Evolutionary conservation across 2,329 filamentous ascomycete genomes (phyloP).

Genomic region (Tolypocladium cylindrosporum): DNA sequence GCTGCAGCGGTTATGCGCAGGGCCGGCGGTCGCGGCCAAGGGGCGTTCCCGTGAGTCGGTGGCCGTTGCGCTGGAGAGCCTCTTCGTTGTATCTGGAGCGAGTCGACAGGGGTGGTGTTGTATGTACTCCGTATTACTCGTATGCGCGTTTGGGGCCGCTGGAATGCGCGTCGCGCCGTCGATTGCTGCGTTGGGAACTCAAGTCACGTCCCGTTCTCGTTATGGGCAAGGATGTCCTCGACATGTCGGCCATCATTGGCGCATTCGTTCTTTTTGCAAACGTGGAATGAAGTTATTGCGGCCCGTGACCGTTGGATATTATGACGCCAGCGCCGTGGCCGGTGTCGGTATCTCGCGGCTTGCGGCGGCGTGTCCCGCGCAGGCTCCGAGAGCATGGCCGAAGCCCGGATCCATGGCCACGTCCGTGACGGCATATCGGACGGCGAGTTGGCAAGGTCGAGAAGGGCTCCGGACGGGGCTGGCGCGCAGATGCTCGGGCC

Average conservation of each 20-base stretch:
- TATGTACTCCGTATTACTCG: no score
- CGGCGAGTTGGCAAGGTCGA: no score
- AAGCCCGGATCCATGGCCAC: no score
- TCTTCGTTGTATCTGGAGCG: not conserved
- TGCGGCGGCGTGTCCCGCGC: not conserved
- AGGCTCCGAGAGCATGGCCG: not conserved
- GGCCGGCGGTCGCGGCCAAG: not conserved
- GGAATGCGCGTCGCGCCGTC: not conserved
- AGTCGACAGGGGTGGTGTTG: not conserved
- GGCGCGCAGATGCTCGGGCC: not conserved
- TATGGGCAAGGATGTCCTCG: not conserved
- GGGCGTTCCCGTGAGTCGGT: not conserved
- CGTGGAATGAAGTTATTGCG: not conserved
- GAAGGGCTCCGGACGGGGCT: not conserved
- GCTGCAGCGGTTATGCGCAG: not conserved
- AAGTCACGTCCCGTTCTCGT: not conserved
- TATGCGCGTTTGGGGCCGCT: not conserved
- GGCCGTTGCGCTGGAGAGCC: not conserved
- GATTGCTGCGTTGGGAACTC: not conserved
- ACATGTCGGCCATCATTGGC: not conserved
- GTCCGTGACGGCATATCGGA: no score
- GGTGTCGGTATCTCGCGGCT: not conserved
- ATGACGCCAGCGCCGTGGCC: not conserved
- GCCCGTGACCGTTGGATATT: not conserved
- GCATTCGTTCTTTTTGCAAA: not conserved